These are phyloP conservation scores for Metschnikowia hibisci DNA, from an alignment of 805 yeast species.

Conservation along the genomic window DNA sequence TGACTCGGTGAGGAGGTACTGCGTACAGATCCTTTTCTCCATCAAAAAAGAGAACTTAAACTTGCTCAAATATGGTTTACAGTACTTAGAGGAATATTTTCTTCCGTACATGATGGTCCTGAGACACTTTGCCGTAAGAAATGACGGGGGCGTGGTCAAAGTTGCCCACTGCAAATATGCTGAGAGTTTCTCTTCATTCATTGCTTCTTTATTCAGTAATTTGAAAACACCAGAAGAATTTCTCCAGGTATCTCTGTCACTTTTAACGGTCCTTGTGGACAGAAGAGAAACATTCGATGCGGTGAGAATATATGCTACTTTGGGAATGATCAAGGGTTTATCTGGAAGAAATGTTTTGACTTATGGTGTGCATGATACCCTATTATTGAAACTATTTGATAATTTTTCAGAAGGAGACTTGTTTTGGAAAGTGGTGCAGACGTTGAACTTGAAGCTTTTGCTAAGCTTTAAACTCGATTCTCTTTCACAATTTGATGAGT, in stretches of 20 bases:
- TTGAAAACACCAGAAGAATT: slow-evolving; percentile 24
- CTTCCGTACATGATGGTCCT: slow-evolving; percentile 65
- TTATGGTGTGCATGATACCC: slow-evolving; percentile 24
- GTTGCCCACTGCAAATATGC: slow-evolving; percentile 55
- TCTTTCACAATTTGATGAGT: slow-evolving; percentile 22
- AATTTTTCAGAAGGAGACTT: slow-evolving; percentile 48
- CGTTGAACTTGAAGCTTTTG: slow-evolving; percentile 46
- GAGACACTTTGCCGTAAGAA: slow-evolving; percentile 48
- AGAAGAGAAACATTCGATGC: slow-evolving; percentile 61
- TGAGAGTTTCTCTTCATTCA: slow-evolving; percentile 42
- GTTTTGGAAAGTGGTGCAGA: slow-evolving; percentile 47
- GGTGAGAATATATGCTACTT: slow-evolving; percentile 55
- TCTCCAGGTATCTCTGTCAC: slow-evolving; percentile 23
- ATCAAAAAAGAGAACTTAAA: slow-evolving; percentile 45
- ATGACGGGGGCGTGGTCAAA: slow-evolving; percentile 21
- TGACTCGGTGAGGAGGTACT: slow-evolving; percentile 70
- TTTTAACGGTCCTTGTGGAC: slow-evolving; percentile 44
- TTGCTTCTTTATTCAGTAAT: slow-evolving; percentile 34
- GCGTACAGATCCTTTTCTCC: slow-evolving; percentile 52
- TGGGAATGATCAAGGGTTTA: slow-evolving; percentile 58
- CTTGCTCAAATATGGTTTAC: slow-evolving; percentile 32
- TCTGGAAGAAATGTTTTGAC: slow-evolving; percentile 23
- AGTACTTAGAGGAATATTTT: slow-evolving; percentile 44
- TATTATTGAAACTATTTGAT: slow-evolving; percentile 31
- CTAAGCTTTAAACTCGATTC: slow-evolving; percentile 29